Evolutionary conservation across 2,329 filamentous ascomycete species (phyloP), one percentile per base, ranked within the genome.

Genomic region (Cladophialophora bantiana): DNA sequence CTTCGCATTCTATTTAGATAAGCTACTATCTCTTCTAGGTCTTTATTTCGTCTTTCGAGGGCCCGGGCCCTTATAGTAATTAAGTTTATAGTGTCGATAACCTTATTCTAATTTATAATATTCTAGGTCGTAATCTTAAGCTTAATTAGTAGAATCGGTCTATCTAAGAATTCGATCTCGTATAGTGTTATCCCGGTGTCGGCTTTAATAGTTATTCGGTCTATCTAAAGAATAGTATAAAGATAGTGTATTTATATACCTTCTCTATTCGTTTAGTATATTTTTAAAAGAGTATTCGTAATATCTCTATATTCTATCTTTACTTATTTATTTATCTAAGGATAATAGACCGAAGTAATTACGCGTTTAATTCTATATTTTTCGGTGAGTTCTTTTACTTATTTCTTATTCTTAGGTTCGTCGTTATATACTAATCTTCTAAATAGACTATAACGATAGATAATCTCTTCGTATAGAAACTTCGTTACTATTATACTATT

Each of bases 401-500:
- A 26, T 26, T 7, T 18, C 57, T 59, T 59, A 48, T 59, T 59
- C 9, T 59, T 9, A 2, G 12, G 13, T 7, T 20, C 26, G 6
- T 26, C 26, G 48, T 59, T 20, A 35, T 48, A 48, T 7, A 59
- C 15, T 48, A 59, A 13, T 9, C 38, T 15, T 59, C 12, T n/a
- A 31, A 59, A 59, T 4, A 59, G 20, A 5, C 36, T 20, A 20
- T 48, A 48, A 7, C 13, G 13, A 18, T 48, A 59, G 2, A 59
- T 59, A 18, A 59, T 20, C 1, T 59, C 40, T 50, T 59, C 12
- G 3, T 59, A 59, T 35, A 59, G 15, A 15, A 59, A 59, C 31
- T 59, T 59, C 7, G 13, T 12, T n/a, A 59, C n/a, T 13, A 13
- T 59, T 5, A 10, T 2, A 7, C 40, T 59, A 50, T 59, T 42